Base-by-base conservation (phyloP, 2,329 filamentous ascomycete species). In the Shiraia sp. region DNA sequence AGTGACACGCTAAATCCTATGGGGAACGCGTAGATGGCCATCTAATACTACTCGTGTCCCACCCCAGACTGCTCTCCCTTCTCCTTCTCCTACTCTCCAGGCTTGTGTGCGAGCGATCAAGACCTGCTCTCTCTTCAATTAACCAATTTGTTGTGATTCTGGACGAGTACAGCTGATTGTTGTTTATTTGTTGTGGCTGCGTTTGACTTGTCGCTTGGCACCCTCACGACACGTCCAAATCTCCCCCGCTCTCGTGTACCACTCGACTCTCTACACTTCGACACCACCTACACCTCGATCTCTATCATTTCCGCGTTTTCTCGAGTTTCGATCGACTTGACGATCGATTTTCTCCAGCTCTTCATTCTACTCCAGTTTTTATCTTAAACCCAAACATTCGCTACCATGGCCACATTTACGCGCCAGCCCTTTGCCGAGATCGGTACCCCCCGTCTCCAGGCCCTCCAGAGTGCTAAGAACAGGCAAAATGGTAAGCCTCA, bases 371-470 rank as follows among this genome's bases (percentile, higher is more conserved):
- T 26, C 34, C 24, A 34, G 34, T 29, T 35, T 23, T 15, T 28
- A 34, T 38, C 26, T 26, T 32, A 26, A 28, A 26, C 24, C 29
- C 6, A 39, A 33, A 36, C 45, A 36, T 38, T 45, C 32, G 37
- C 32, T 42, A 45, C 43, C 36, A 61, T 68, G 61, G 53, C 64
- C 43, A 80, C 65, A 69, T 79, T 54, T 48, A 72, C 76, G 49
- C 82, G 87, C 61, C 86, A 89, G 71, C 87, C 87, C 5, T 90
- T 91, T 68, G 87, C 83, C 64, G 85, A 85, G 34, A 76, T 91
- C 40, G 82, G 88, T 64, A 78, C 77, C 56, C 74, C 83, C 42
- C 82, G 88, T 55, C 76, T 91, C 17, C 85, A 89, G 68, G 82
- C 76, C 51, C 75, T 92, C 58, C 85, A 83, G 17, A 89, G 83